Evolutionary conservation across 1,139 yeast species (phyloP), one percentile per base, ranked within the genome.

Genomic region (Yamadazyma dushanensis): DNA sequence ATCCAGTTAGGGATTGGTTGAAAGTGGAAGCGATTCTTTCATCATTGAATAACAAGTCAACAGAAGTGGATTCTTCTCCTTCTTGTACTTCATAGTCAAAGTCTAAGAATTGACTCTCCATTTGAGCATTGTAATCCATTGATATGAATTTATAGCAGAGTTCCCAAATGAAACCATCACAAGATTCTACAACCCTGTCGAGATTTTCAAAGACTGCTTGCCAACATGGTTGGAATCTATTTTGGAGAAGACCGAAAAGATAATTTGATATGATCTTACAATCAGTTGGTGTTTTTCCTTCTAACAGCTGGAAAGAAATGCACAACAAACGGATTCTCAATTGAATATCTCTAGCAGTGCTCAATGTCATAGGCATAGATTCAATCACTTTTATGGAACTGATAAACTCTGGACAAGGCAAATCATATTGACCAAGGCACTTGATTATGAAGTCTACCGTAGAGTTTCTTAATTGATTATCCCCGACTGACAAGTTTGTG

Each of bases 161-260:
- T 0, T 66, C 54, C 95, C 96, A 90, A 1, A 86, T 67, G 5
- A 65, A 41, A 0, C 59, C 58, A 5, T 72, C 68, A 36, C 74
- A 64, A 34, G 69, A 70, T 9, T 60, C 65, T 9, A 66, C 59
- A 8, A 83, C 57, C n/a, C 40, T 30, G 1, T 82, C 77, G 8
- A 86, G 52, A 5, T 76, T 71, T 43, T 83, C 92, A 38, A 71
- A 65, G 3, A 85, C 83, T 4, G 85, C 86, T 15, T 77, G 75
- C 95, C 96, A 88, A 19, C 83, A 71, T 2, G 98, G 98, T 42
- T 88, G 85, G 50, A 92, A 89, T 43, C 78, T 76, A 31, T 81
- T 80, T 1, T 89, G 72, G 33, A 90, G 62, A 43, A 85, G 67
- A 18, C 97, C 97, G 56, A 88, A 78, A 36, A 83, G 44, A 53